These are phyloP conservation scores for Alternaria burnsii DNA, from an alignment of 2,329 filamentous ascomycete genomes.

Conservation along the genomic window DNA sequence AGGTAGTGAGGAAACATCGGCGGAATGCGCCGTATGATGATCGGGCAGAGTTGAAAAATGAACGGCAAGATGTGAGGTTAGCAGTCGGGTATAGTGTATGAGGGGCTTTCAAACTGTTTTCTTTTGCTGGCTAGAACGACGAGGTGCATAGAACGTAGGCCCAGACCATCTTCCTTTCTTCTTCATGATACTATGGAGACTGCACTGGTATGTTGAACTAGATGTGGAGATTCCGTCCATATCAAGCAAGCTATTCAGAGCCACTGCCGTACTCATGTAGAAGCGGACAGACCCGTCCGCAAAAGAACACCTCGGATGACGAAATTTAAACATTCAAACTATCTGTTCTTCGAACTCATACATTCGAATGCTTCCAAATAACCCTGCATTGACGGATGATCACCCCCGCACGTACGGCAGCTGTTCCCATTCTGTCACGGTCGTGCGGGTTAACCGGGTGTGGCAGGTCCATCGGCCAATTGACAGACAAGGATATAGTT, in stretches of 20 bases:
- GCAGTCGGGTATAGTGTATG: background rate
- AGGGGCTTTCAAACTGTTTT: background rate
- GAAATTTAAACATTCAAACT: background rate
- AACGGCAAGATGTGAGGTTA: constrained; percentile 1
- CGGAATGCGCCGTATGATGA: background rate
- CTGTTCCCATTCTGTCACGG: constrained; percentile 1
- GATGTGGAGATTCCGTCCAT: background rate
- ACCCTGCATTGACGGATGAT: background rate
- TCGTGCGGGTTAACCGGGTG: background rate
- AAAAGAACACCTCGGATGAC: background rate
- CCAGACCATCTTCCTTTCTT: background rate
- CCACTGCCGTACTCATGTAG: background rate
- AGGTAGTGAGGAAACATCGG: constrained; percentile 2
- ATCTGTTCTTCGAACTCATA: background rate
- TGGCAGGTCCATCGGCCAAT: constrained; percentile 9
- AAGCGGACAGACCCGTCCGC: background rate
- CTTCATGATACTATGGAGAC: background rate
- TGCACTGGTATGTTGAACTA: background rate
- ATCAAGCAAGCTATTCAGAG: background rate
- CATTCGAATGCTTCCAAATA: constrained; percentile 1
- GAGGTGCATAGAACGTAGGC: background rate
- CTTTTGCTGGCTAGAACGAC: background rate
- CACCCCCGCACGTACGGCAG: background rate
- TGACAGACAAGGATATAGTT: constrained; percentile 1
- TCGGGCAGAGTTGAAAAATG: background rate